Percentiles rank a stretch among this genome's conserved stretches.
phyloP scores from a whole-genome alignment of 352 stramenopile genomes.

The Phytophthora colocasiae region DNA sequence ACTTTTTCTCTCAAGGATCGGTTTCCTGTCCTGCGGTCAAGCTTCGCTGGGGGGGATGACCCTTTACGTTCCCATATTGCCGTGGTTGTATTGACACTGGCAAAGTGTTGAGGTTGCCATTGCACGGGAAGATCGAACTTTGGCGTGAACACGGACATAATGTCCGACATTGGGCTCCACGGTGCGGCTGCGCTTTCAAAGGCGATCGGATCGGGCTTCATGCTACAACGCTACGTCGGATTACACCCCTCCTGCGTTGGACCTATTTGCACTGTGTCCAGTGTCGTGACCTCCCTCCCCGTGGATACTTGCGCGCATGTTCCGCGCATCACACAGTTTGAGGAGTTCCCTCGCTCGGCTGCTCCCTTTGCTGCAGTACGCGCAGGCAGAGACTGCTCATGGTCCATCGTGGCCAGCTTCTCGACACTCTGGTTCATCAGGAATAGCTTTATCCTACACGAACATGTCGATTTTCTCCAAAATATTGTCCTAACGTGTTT shows the following conservation, averaged over 20 bases:
- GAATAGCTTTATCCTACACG: neutral
- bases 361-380: conserved; percentile 6
- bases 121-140: conserved; percentile 8
- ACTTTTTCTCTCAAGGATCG: conserved; percentile 29
- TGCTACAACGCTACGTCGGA: conserved; percentile 30
- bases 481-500: conserved; percentile 20
- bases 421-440: neutral
- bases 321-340: conserved; percentile 34
- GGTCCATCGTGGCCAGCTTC: conserved; percentile 25
- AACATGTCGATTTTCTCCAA: conserved; percentile 3
- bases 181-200: conserved; percentile 29
- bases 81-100: conserved; percentile 1
- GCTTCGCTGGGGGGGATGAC: no score
- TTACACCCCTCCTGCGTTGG: conserved; percentile 7
- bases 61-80: neutral
- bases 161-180: neutral
- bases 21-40: neutral
- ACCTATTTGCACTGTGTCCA: neutral
- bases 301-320: conserved; percentile 39
- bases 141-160: conserved; percentile 27
- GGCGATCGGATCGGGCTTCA: conserved; percentile 19
- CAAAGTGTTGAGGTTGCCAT: conserved; percentile 11
- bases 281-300: conserved; percentile 30
- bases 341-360: conserved; percentile 12
- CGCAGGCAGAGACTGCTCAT: conserved; percentile 30